Percentiles rank a stretch among this genome's conserved stretches.
These are phyloP conservation scores for Cryptococcus depauperatus DNA, from an alignment of 1,284 basidiomycete species.

Conservation along the genomic window DNA sequence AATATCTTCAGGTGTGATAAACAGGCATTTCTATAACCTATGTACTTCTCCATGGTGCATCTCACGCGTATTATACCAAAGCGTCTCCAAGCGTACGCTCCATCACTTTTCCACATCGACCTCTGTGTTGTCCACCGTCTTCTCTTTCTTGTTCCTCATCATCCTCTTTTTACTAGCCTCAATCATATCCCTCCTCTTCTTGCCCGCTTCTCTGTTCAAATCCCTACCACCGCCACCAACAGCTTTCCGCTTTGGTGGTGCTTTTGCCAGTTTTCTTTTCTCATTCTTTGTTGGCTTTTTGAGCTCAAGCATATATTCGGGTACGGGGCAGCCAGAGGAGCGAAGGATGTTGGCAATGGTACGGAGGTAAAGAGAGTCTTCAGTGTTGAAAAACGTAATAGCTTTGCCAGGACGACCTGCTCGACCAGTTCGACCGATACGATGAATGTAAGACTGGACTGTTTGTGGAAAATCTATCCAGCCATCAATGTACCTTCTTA, in stretches of 20 bases:
- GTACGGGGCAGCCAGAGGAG: slow-evolving; percentile 78
- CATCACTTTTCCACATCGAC: neutral
- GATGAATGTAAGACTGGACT: slow-evolving; percentile 89
- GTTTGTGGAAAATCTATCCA: slow-evolving; percentile 83
- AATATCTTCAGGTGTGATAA: too few species aligned
- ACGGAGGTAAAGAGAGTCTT: slow-evolving; percentile 85
- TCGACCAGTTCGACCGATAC: slow-evolving; percentile 91
- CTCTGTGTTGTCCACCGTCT: neutral
- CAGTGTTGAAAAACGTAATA: slow-evolving; percentile 90
- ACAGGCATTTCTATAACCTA: too few species aligned
- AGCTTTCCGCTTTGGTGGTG: slow-evolving; percentile 63
- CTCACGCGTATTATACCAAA: too few species aligned
- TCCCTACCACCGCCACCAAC: slow-evolving; percentile 59
- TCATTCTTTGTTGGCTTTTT: slow-evolving; percentile 84
- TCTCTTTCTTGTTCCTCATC: slow-evolving; percentile 7
- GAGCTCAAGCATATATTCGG: slow-evolving; percentile 81
- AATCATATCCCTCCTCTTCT: slow-evolving; percentile 57
- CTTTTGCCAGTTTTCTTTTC: slow-evolving; percentile 70
- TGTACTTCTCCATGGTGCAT: too few species aligned
- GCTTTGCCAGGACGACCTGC: slow-evolving; percentile 86
- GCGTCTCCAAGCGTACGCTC: neutral
- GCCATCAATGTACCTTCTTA: neutral
- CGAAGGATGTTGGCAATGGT: slow-evolving; percentile 90
- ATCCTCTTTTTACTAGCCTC: slow-evolving; percentile 42
- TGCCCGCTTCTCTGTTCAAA: slow-evolving; percentile 61